Conservation (phyloP, 139 green algal species). For the Ostreobium quekettii region DNA sequence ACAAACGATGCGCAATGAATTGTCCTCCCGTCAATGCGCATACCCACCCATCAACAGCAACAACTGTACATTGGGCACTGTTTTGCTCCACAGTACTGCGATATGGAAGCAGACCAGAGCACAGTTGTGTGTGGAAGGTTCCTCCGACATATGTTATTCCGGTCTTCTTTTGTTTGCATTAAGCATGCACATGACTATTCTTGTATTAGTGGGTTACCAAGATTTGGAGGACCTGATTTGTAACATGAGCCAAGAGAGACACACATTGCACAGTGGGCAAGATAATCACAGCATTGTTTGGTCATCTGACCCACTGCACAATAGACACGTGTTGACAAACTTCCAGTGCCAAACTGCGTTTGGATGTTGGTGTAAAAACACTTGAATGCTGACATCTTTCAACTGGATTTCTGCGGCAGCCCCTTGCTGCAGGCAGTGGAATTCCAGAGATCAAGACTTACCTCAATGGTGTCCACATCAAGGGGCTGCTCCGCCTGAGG, state of each 20-base stretch:
- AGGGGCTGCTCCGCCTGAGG: conserved; percentile 41
- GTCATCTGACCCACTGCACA: not conserved
- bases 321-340: not conserved
- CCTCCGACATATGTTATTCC: no score
- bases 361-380: not conserved
- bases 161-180: no score
- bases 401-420: conserved; percentile 29
- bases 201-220: no score
- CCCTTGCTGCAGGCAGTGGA: conserved; percentile 48
- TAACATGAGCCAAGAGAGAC: not conserved
- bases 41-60: no score
- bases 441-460: conserved; percentile 71
- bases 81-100: no score
- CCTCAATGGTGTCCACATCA: conserved; percentile 61
- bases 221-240: not conserved
- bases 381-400: not conserved
- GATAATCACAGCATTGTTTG: not conserved
- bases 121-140: no score
- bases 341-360: no score
- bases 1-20: no score
- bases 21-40: no score
- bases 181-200: no score
- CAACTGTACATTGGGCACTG: no score
- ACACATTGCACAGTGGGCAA: not conserved
- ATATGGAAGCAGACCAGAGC: no score